Percentiles rank a stretch among this genome's conserved stretches.
Evolutionary conservation across 345 rosid species (phyloP).

Genomic region (Moricandia arvensis): DNA sequence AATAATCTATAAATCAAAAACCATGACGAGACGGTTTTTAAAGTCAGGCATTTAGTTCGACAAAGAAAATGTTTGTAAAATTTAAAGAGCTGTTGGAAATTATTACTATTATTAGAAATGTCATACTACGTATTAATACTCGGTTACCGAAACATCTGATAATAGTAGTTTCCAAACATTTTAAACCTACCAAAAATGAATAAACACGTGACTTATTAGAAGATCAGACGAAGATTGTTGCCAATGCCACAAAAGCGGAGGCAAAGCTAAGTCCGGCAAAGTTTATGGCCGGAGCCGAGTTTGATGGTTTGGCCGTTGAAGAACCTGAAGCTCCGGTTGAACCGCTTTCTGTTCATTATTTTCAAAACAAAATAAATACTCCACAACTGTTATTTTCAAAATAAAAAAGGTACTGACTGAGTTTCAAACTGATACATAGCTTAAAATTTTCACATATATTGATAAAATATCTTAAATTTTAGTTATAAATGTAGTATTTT

Average conservation of each 20-base stretch:
- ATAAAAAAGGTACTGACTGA: no score
- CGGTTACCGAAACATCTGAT: constrained; percentile 1
- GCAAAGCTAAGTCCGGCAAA: constrained; percentile 25
- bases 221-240: constrained; percentile 26
- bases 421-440: no score
- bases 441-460: no score
- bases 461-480: no score
- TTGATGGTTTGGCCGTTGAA: constrained; percentile 17
- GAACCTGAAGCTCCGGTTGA: constrained; percentile 27
- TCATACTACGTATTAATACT: background rate
- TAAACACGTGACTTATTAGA: background rate
- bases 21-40: background rate
- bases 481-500: no score
- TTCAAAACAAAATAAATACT: background rate
- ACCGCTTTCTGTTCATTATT: constrained; percentile 12
- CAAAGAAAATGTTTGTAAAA: constrained; percentile 1
- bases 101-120: constrained; percentile 18
- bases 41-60: background rate
- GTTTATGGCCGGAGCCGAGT: constrained; percentile 26
- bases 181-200: background rate
- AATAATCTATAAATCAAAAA: background rate
- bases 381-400: background rate
- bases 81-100: constrained; percentile 20
- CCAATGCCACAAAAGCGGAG: constrained; percentile 22
- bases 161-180: constrained; percentile 16